Base-by-base conservation (phyloP, 176 grass and related monocot genomes). In the Triticum urartu region DNA sequence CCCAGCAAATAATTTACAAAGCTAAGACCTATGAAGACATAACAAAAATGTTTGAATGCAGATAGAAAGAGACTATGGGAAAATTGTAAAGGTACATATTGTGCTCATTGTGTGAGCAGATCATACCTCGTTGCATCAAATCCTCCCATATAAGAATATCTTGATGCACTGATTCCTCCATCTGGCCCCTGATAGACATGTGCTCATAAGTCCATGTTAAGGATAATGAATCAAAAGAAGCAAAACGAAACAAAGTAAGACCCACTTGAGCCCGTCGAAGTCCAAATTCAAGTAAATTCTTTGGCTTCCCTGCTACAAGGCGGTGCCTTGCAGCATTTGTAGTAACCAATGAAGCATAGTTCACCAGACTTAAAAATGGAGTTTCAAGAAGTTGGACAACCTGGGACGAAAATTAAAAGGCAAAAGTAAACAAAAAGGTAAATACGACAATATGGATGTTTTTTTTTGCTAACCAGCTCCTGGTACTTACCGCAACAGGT, bases 101-200 rank as follows among this genome's bases (percentile, higher is more conserved):
- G 43, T 20, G 17, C 54, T 87, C 65, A 71, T 33, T 64, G 4
- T 79, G 79, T 60, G 10, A 84, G 42, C 32, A 67, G 66, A 66
- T 2, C 68, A 70, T 3, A 98, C 96, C 93, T 98, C 83, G 93
- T 98, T 72, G 93, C 96, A 98, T 98, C 96, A 94, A 98, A 98
- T 77, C 96, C 93, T 71, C 96, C 96, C 90, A 98, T 95, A 79
- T 92, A 95, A 88, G 81, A 85, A 88, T 95, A 98, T 89, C 88
- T 95, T 88, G 96, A 98, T 79, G 93, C 96, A 59, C 96, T 98
- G 63, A 98, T 95, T 92, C 88, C 96, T 84, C 96, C 96, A 94
- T 98, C 93, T 72, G 96, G 93, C 13, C 96, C 96, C 96, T 98
- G 86, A 84, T 52, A 88, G 21, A 84, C 4, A 5, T 71, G 65